These are phyloP conservation scores for Cladophialophora exuberans DNA, from an alignment of 2,329 filamentous ascomycete species.

Conservation along the genomic window DNA sequence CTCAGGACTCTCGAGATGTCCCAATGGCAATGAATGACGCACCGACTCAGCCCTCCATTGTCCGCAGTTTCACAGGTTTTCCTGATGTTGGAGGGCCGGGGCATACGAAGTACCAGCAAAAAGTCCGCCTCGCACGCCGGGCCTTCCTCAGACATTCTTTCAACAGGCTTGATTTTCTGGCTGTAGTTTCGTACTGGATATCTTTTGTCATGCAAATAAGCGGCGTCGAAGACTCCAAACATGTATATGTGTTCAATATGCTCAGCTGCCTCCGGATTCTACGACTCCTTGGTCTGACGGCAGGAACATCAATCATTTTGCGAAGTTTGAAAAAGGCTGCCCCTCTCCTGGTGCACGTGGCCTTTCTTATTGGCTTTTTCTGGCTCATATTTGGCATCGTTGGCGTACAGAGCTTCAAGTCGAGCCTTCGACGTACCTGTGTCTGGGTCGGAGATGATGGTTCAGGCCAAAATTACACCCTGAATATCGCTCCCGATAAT, in stretches of 20 bases:
- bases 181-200: slow-evolving; percentile 94
- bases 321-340: slow-evolving; percentile 94
- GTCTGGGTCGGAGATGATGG: slow-evolving; percentile 71
- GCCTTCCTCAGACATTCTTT: slow-evolving; percentile 95
- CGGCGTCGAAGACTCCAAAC: slow-evolving; percentile 68
- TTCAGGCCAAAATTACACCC: slow-evolving; percentile 41
- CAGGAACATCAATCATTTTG: slow-evolving; percentile 93
- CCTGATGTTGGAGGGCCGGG: slow-evolving; percentile 61
- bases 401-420: slow-evolving; percentile 94
- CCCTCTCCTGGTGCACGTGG: slow-evolving; percentile 86
- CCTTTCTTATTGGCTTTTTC: slow-evolving; percentile 93
- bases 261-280: slow-evolving; percentile 92
- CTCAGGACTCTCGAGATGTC: slow-evolving; percentile 65
- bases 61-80: slow-evolving; percentile 75
- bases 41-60: slow-evolving; percentile 64
- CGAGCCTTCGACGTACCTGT: slow-evolving; percentile 75
- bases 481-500: slow-evolving; percentile 58
- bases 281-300: slow-evolving; percentile 85
- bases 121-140: slow-evolving; percentile 81
- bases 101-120: slow-evolving; percentile 75
- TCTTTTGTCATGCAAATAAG: slow-evolving; percentile 74
- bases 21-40: slow-evolving; percentile 43
- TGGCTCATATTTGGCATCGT: slow-evolving; percentile 97
- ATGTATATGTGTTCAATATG: slow-evolving; percentile 94
- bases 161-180: slow-evolving; percentile 92